Evolutionary conservation across 2,329 filamentous ascomycete genomes (phyloP).

Genomic region (Delphinella strobiligena): DNA sequence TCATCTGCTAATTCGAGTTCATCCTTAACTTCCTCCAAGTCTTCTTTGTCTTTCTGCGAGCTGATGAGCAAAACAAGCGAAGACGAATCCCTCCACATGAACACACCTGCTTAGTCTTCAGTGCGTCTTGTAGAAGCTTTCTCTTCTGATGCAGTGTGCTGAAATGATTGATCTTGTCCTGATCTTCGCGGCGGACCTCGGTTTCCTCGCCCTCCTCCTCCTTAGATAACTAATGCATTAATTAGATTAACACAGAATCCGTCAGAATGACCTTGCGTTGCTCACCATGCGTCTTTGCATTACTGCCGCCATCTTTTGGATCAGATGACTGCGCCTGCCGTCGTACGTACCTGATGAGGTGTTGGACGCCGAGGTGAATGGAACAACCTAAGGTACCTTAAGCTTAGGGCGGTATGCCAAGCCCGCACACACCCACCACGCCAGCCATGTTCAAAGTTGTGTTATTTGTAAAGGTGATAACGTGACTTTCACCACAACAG

Average conservation of each 20-base stretch:
- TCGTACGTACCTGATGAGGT: too few species aligned
- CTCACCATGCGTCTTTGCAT: slow-evolving; percentile 30
- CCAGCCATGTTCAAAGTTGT: too few species aligned
- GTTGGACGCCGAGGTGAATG: too few species aligned
- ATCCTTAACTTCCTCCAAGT: slow-evolving; percentile 80
- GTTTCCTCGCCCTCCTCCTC: slow-evolving; percentile 89
- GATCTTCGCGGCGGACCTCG: slow-evolving; percentile 90
- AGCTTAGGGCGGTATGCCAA: too few species aligned
- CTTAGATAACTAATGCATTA: slow-evolving; percentile 62
- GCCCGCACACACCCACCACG: too few species aligned
- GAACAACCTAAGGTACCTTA: too few species aligned
- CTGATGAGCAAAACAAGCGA: not conserved
- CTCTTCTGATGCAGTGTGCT: slow-evolving; percentile 87
- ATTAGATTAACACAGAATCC: slow-evolving; percentile 1
- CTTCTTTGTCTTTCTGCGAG: slow-evolving; percentile 89
- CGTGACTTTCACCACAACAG: too few species aligned
- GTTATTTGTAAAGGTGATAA: too few species aligned
- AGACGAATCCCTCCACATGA: slow-evolving; percentile 18
- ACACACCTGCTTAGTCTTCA: slow-evolving; percentile 73
- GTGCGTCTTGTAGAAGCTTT: slow-evolving; percentile 62
- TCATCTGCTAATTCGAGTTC: slow-evolving; percentile 94
- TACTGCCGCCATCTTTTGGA: slow-evolving; percentile 6
- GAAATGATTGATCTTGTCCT: slow-evolving; percentile 98
- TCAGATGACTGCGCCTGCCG: not conserved
- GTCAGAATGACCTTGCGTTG: slow-evolving; percentile 4